Conservation (phyloP, 129 eudicot species). For the Kitagawia praeruptora region DNA sequence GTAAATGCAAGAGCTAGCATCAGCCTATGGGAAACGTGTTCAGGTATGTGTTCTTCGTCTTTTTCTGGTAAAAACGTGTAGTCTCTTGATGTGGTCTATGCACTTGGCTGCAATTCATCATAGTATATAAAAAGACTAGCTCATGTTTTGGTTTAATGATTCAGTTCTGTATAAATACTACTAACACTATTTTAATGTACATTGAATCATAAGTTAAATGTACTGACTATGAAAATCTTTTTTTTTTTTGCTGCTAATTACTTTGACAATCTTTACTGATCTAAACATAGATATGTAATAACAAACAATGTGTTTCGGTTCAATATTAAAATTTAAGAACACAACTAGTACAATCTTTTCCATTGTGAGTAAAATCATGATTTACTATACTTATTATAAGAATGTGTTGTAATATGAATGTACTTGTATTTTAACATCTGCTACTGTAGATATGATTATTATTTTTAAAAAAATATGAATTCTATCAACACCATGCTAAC, state of each 20-base stretch:
- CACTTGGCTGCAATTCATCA: background rate
- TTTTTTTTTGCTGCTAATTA: too few relatives aligned
- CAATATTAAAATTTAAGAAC: background rate
- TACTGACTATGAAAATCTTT: too few relatives aligned
- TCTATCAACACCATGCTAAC: background rate
- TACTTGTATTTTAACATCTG: background rate
- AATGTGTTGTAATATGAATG: background rate
- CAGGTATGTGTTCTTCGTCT: slow-evolving; percentile 6
- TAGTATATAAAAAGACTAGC: background rate
- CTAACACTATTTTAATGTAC: background rate
- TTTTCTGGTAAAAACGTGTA: background rate
- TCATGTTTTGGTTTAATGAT: background rate
- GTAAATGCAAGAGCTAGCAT: slow-evolving; percentile 4
- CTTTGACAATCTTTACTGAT: background rate
- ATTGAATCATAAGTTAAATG: background rate
- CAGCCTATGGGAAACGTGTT: background rate
- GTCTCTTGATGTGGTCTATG: background rate
- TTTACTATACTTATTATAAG: background rate
- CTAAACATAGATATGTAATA: background rate
- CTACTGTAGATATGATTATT: background rate
- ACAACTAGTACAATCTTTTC: background rate
- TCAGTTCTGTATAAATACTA: background rate
- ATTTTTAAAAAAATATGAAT: background rate
- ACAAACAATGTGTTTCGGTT: background rate
- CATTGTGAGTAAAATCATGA: background rate